Evolutionary conservation across 2,329 filamentous ascomycete genomes (phyloP).

Genomic region (Coleophoma eucalyptorum): DNA sequence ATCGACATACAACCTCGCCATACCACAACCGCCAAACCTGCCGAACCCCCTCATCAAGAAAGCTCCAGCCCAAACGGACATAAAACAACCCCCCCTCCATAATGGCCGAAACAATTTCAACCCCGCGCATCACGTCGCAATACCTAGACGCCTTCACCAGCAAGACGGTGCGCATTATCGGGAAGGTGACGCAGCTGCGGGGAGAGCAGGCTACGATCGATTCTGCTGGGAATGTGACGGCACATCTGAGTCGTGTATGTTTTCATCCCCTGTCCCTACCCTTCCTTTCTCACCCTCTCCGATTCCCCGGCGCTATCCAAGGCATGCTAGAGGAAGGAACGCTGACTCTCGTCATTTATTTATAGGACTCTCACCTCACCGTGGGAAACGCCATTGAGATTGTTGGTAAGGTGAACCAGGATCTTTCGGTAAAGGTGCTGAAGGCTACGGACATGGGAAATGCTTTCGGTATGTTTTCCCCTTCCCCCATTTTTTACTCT

Average conservation of each 20-base stretch:
- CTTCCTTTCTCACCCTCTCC: too few relatives aligned
- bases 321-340: neutral
- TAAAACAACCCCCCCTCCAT: conserved; percentile 2
- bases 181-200: conserved; percentile 77
- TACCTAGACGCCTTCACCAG: conserved; percentile 75
- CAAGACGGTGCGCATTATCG: conserved; percentile 78
- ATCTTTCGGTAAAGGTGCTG: conserved; percentile 68
- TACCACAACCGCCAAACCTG: too few relatives aligned
- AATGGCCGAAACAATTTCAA: conserved; percentile 67
- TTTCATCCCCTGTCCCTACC: too few relatives aligned
- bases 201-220: conserved; percentile 80
- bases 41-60: too few relatives aligned
- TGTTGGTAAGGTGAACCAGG: conserved; percentile 75
- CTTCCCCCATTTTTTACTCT: neutral
- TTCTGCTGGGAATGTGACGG: conserved; percentile 71
- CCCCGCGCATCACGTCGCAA: conserved; percentile 77
- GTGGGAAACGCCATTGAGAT: conserved; percentile 70
- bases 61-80: neutral
- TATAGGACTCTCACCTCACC: conserved; percentile 66
- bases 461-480: conserved; percentile 56
- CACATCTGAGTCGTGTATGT: conserved; percentile 69
- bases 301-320: neutral
- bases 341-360: neutral
- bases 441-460: conserved; percentile 66
- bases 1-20: too few relatives aligned